These are phyloP conservation scores for Cladosporium cucumerinum DNA, from an alignment of 2,329 filamentous ascomycete genomes.

Conservation along the genomic window DNA sequence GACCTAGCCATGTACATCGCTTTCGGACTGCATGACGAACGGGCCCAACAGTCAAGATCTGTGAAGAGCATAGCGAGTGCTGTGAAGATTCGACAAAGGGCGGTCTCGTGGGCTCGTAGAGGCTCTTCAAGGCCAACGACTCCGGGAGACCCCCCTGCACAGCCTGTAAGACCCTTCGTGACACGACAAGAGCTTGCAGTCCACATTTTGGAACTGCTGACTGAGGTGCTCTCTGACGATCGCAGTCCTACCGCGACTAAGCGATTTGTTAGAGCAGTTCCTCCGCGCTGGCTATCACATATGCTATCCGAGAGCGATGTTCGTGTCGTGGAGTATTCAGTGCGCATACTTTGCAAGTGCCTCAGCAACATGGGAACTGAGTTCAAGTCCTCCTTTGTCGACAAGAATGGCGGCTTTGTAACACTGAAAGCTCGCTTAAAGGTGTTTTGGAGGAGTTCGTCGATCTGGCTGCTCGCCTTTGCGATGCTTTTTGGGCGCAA, in stretches of 20 bases:
- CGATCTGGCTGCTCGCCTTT: slow-evolving; percentile 84
- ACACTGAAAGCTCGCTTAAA: slow-evolving; percentile 80
- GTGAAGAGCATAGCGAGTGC: slow-evolving; percentile 28
- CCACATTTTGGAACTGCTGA: slow-evolving; percentile 28
- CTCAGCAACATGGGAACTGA: slow-evolving; percentile 75
- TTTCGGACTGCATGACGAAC: slow-evolving; percentile 73
- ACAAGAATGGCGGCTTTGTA: slow-evolving; percentile 81
- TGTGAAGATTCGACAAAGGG: slow-evolving; percentile 27
- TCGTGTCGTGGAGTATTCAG: slow-evolving; percentile 74
- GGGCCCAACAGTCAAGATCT: slow-evolving; percentile 34
- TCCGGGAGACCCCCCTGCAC: slow-evolving; percentile 22
- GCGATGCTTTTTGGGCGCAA: slow-evolving; percentile 84
- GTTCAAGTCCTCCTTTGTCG: slow-evolving; percentile 81
- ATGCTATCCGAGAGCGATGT: slow-evolving; percentile 82
- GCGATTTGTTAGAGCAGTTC: slow-evolving; percentile 91
- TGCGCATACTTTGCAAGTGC: slow-evolving; percentile 78
- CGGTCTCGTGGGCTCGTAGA: slow-evolving; percentile 29
- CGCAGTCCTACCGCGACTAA: slow-evolving; percentile 25
- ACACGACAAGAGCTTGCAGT: slow-evolving; percentile 31
- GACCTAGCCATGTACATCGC: slow-evolving; percentile 90
- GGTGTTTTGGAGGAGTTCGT: slow-evolving; percentile 82
- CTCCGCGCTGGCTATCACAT: slow-evolving; percentile 77
- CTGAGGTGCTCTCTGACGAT: slow-evolving; percentile 28
- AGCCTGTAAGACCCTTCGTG: slow-evolving; percentile 18
- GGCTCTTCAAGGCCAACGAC: slow-evolving; percentile 28